These are phyloP conservation scores for Leptosphaerulina australis DNA, from an alignment of 2,329 filamentous ascomycete genomes.

Conservation along the genomic window DNA sequence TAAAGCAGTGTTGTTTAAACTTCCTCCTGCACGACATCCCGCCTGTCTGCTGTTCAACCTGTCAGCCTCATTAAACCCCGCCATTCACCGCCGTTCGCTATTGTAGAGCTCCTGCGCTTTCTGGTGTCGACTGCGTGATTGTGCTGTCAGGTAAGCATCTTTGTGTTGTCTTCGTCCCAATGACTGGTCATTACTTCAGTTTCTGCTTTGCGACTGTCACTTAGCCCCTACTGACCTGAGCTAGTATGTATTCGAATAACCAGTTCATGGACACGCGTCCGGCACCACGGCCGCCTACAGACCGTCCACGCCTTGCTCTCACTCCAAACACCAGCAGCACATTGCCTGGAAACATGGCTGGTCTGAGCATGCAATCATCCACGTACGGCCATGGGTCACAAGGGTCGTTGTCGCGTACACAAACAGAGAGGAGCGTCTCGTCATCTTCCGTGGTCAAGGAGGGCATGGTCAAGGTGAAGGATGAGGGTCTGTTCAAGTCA, in stretches of 20 bases:
- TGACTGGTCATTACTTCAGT: background rate
- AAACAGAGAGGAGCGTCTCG: conserved; percentile 49
- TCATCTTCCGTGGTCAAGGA: conserved; percentile 57
- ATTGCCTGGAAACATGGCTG: conserved; percentile 77
- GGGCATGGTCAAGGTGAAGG: conserved; percentile 85
- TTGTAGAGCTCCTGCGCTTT: conserved; percentile 18
- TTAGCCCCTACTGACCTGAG: background rate
- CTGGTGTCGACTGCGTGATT: conserved; percentile 26
- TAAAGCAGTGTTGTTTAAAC: background rate
- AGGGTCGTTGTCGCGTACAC: conserved; percentile 50
- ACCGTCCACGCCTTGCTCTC: conserved; percentile 80
- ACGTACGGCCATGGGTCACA: conserved; percentile 45
- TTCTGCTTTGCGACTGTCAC: conserved; percentile 4
- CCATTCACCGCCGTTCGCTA: conserved; percentile 34
- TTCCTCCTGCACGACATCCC: conserved; percentile 20
- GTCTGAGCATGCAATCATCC: conserved; percentile 73
- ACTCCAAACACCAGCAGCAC: conserved; percentile 72
- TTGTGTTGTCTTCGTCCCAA: conserved; percentile 2
- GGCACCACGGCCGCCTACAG: conserved; percentile 85
- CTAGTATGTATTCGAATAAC: conserved; percentile 65
- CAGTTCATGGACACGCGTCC: conserved; percentile 97
- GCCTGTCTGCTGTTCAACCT: conserved; percentile 9
- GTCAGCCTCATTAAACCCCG: conserved; percentile 28
- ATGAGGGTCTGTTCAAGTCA: conserved; percentile 84
- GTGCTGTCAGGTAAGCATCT: conserved; percentile 35